Percentiles rank a stretch among this genome's conserved stretches.
phyloP scores from a whole-genome alignment of 2,329 filamentous ascomycete genomes.

The Xylaria hypoxylon region DNA sequence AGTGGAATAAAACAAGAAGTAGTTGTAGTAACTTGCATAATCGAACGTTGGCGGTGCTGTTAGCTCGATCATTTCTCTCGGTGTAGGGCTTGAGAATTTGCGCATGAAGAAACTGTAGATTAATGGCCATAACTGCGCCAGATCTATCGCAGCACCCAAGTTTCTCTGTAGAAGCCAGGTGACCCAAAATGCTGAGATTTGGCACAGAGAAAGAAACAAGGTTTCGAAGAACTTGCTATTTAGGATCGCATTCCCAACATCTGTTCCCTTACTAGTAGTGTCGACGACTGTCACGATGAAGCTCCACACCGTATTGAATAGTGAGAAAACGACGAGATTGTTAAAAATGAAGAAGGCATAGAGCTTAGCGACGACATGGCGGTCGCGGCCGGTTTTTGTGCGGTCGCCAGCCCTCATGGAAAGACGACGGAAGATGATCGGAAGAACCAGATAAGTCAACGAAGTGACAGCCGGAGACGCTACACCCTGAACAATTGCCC shows the following conservation, averaged over 20 bases:
- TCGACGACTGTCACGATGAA: constrained; percentile 76
- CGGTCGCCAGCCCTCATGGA: constrained; percentile 86
- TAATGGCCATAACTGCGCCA: constrained; percentile 88
- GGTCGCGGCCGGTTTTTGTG: constrained; percentile 91
- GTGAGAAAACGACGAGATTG: constrained; percentile 92
- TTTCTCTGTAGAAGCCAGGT: constrained; percentile 94
- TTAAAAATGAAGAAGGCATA: constrained; percentile 98
- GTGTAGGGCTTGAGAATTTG: constrained; percentile 88
- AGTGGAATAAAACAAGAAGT: constrained; percentile 94
- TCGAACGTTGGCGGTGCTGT: constrained; percentile 94
- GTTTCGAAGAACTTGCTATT: constrained; percentile 71
- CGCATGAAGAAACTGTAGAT: constrained; percentile 86
- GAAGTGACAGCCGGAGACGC: constrained; percentile 88
- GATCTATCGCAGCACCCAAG: constrained; percentile 89
- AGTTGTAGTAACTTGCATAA: constrained; percentile 97
- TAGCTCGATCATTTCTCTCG: constrained; percentile 89
- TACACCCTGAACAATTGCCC: constrained; percentile 93
- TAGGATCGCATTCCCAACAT: constrained; percentile 76
- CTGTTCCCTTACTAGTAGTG: constrained; percentile 64
- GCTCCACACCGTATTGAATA: constrained; percentile 85
- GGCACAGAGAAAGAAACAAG: constrained; percentile 80
- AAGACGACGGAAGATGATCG: constrained; percentile 89
- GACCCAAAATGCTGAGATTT: constrained; percentile 91
- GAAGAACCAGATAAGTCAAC: constrained; percentile 85
- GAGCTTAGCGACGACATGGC: constrained; percentile 89